Conservation (phyloP, 2,329 filamentous ascomycete genomes). For the Botrytis byssoidea region DNA sequence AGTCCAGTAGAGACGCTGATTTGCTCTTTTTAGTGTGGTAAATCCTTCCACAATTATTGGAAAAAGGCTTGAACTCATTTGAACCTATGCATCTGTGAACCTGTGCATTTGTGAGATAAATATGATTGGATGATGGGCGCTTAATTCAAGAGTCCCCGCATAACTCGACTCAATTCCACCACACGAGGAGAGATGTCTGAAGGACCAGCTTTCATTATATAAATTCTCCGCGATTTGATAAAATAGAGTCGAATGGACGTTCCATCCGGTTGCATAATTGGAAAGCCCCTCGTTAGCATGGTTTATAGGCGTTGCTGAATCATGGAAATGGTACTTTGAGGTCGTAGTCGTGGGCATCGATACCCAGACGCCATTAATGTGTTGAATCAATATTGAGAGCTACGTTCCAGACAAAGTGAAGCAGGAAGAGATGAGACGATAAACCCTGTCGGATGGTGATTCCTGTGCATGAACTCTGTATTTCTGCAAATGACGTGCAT, state of each 20-base stretch:
- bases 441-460: conserved; percentile 4
- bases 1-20: neutral
- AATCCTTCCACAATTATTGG: conserved; percentile 21
- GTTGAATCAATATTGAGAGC: neutral
- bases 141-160: conserved; percentile 15
- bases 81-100: conserved; percentile 20
- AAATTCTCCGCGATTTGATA: conserved; percentile 6
- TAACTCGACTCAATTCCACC: conserved; percentile 14
- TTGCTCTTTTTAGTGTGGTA: conserved; percentile 18
- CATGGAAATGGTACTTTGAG: neutral
- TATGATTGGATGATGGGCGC: conserved; percentile 20
- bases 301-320: neutral
- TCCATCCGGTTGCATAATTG: conserved; percentile 13
- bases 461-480: conserved; percentile 15
- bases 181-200: conserved; percentile 7
- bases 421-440: neutral
- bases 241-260: neutral
- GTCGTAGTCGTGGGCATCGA: conserved; percentile 16
- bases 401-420: conserved; percentile 9
- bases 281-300: conserved; percentile 8
- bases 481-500: conserved; percentile 23
- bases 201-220: conserved; percentile 18
- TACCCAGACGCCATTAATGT: conserved; percentile 9
- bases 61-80: conserved; percentile 14
- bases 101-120: conserved; percentile 18